Evolutionary conservation across 1,139 yeast genomes (phyloP), one percentile per base, ranked within the genome.

Genomic region (Spathaspora jeffriesii): DNA sequence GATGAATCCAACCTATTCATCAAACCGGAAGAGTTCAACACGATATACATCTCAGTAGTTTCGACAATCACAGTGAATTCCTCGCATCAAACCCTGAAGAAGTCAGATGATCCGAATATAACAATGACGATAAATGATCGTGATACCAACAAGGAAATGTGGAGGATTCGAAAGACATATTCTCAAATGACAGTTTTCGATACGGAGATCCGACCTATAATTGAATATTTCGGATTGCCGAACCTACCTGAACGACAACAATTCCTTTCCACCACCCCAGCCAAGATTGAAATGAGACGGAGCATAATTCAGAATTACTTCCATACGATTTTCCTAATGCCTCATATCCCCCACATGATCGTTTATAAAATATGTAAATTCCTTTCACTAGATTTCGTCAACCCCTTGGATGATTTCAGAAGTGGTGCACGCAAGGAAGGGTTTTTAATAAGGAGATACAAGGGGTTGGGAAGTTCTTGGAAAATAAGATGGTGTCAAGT

Each of bases 401-500:
- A 82, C 55, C 84, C 90, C 2, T 67, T 83, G 47, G 84, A 82
- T 58, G 79, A 81, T 50, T 78, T 74, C 52, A 81, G 65, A 51
- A 72, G 80, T 52, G 84, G 84, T 0, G 78, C 82, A 2, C 60
- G 71, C 25, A 86, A 84, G 60, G 90, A 85, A 62, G 96, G 96
- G 0, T 83, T 76, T 56, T 67, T 89, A 48, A 70, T 88, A 7
- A 78, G 88, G 51, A 78, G 88, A 43, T 56, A 78, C 67, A 63
- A 65, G 62, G 71, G 88, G 67, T 54, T 78, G 71, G 71, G 86
- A 67, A 47, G 76, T 10, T 78, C 77, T 38, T 90, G 97, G 97
- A 85, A 83, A 58, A 74, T 84, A 5, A 68, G 90, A 44, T 88
- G 87, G 76, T 88, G 89, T 63, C 83, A 82, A 40, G 77, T 88